Conservation (phyloP, 2,329 filamentous ascomycete genomes). For the Colletotrichum trifolii region DNA sequence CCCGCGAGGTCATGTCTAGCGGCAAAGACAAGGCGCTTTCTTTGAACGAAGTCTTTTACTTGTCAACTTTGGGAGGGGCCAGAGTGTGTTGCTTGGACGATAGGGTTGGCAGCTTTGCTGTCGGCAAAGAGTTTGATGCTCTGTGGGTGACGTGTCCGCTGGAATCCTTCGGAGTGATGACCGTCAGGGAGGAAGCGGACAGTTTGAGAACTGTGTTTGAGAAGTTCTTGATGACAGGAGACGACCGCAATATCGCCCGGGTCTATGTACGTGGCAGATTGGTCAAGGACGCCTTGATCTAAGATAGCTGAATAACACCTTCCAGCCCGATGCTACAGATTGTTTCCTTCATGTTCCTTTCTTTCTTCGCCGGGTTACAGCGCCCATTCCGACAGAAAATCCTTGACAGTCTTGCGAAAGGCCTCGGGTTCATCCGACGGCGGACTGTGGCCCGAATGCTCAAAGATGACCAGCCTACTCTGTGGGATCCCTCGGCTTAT, state of each 20-base stretch:
- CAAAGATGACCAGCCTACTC: slow-evolving; percentile 40
- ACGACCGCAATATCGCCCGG: slow-evolving; percentile 68
- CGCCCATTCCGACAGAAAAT: slow-evolving; percentile 27
- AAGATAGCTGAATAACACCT: no score
- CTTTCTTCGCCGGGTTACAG: neutral
- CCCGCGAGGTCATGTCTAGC: slow-evolving; percentile 53
- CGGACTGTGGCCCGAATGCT: slow-evolving; percentile 40
- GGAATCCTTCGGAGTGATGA: slow-evolving; percentile 55
- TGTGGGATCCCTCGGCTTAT: slow-evolving; percentile 35
- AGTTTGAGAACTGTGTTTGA: slow-evolving; percentile 61
- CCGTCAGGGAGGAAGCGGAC: slow-evolving; percentile 64
- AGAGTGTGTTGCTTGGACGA: slow-evolving; percentile 65
- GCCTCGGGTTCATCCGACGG: slow-evolving; percentile 38
- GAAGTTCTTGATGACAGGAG: slow-evolving; percentile 74
- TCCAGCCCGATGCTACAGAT: no score
- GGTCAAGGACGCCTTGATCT: slow-evolving; percentile 29
- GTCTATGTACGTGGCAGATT: slow-evolving; percentile 63
- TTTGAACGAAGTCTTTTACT: slow-evolving; percentile 65
- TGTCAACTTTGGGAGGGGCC: slow-evolving; percentile 72
- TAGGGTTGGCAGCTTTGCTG: slow-evolving; percentile 65
- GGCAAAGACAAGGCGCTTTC: slow-evolving; percentile 57
- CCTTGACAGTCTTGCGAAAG: slow-evolving; percentile 30
- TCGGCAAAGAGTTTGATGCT: slow-evolving; percentile 73
- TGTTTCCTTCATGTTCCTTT: no score
- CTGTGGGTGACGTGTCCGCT: slow-evolving; percentile 56